Conservation (phyloP, 1,284 basidiomycete genomes). For the Apiotrichum laibachii region DNA sequence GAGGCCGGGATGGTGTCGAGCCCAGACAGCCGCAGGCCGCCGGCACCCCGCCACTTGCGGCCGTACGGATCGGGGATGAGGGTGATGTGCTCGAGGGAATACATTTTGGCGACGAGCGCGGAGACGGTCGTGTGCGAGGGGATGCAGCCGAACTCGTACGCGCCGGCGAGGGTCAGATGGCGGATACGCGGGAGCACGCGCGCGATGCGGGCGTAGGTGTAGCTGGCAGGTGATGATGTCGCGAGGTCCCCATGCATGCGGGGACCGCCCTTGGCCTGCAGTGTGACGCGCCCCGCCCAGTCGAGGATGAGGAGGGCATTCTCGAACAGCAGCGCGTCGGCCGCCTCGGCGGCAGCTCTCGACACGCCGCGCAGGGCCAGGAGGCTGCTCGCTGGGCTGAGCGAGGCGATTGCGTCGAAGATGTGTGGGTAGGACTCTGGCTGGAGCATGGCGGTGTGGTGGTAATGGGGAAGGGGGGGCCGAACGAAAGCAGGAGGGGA, state of each 20-base stretch:
- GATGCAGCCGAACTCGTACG: conserved; percentile 1
- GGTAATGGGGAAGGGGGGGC: no score
- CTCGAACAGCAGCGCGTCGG: neutral
- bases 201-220: neutral
- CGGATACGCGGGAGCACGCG: neutral
- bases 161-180: neutral
- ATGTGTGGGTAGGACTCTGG: conserved; percentile 2
- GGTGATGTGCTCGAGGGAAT: neutral
- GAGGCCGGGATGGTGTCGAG: neutral
- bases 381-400: neutral
- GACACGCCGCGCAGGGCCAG: neutral
- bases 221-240: neutral
- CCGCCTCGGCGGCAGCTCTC: neutral
- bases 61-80: conserved; percentile 1
- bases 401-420: neutral
- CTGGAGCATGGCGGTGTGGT: neutral
- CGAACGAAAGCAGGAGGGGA: no score
- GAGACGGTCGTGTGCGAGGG: neutral
- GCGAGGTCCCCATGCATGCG: neutral
- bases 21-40: neutral
- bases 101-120: neutral
- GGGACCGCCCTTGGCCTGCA: neutral
- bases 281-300: neutral
- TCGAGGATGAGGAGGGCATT: neutral
- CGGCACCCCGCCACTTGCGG: neutral